Conservation (phyloP, 768 basidiomycete species). For the Megacollybia marginata region DNA sequence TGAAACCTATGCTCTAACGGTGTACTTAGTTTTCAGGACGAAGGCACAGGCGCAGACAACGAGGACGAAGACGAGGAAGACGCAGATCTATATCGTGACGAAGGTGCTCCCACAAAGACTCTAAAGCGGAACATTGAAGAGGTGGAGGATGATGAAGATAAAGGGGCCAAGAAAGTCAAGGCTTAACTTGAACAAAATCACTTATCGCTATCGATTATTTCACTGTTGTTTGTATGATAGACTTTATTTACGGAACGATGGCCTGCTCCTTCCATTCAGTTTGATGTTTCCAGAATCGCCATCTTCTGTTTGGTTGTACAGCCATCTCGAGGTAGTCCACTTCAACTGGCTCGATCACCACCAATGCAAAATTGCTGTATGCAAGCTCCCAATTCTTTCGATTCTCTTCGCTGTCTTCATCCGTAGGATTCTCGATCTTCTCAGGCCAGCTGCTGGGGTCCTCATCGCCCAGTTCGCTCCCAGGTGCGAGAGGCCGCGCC, state of each 20-base stretch:
- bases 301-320: conserved; percentile 50
- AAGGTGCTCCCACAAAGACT: too few relatives aligned
- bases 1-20: too few relatives aligned
- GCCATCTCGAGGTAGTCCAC: conserved; percentile 66
- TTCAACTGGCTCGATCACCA: conserved; percentile 62
- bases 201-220: too few relatives aligned
- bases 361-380: conserved; percentile 59
- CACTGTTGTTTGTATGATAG: too few relatives aligned
- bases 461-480: conserved; percentile 46
- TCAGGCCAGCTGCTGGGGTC: conserved; percentile 58
- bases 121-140: too few relatives aligned
- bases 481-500: conserved; percentile 57
- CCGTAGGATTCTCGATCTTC: conserved; percentile 38
- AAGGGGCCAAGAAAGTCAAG: too few relatives aligned
- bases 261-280: conserved; percentile 51
- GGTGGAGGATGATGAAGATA: too few relatives aligned
- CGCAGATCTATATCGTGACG: too few relatives aligned
- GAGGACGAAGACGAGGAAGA: too few relatives aligned
- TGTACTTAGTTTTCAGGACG: too few relatives aligned
- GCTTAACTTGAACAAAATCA: too few relatives aligned
- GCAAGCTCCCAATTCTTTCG: conserved; percentile 44
- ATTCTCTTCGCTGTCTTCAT: conserved; percentile 28
- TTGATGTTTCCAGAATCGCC: conserved; percentile 36
- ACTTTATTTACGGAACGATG: conserved; percentile 60
- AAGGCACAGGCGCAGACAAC: too few relatives aligned